Evolutionary conservation across 2,329 filamentous ascomycete genomes (phyloP).

Genomic region (Metarhizium humberi): DNA sequence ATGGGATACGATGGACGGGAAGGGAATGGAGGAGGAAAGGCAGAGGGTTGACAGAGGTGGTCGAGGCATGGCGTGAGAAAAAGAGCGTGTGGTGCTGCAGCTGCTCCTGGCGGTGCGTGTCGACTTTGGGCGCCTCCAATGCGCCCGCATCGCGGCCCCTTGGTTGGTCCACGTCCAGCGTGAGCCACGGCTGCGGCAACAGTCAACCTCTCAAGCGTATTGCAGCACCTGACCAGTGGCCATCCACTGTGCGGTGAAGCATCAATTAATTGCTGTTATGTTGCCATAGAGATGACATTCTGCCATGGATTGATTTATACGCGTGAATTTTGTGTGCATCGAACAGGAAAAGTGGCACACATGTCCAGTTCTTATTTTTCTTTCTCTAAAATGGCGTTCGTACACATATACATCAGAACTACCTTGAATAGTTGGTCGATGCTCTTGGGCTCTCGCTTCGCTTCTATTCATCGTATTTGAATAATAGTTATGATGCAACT

Average conservation of each 20-base stretch:
- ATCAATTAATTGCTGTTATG: too few species aligned
- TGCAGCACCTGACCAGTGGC: too few species aligned
- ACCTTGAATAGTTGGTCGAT: too few species aligned
- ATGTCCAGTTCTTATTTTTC: too few species aligned
- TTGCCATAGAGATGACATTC: too few species aligned
- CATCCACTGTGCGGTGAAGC: too few species aligned
- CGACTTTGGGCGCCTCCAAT: conserved; percentile 2
- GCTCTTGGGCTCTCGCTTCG: neutral
- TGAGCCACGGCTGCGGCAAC: neutral
- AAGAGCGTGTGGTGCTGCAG: neutral
- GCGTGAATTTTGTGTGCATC: too few species aligned
- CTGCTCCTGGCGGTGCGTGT: conserved; percentile 4
- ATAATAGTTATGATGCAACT: conserved; percentile 24
- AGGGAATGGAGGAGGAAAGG: neutral
- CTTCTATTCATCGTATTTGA: neutral
- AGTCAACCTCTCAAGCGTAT: too few species aligned
- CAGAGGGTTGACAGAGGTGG: neutral
- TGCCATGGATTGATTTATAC: too few species aligned
- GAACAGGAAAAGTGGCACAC: too few species aligned
- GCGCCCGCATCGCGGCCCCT: conserved; percentile 7
- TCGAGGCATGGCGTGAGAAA: neutral
- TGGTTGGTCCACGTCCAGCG: conserved; percentile 11
- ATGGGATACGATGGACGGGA: neutral
- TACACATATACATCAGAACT: neutral
- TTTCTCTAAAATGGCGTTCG: too few species aligned